A percentile compares a stretch with the other conserved stretches of the same genome.
phyloP scores from a whole-genome alignment of 176 grass and related monocot species.

The Aegilops longissima region DNA sequence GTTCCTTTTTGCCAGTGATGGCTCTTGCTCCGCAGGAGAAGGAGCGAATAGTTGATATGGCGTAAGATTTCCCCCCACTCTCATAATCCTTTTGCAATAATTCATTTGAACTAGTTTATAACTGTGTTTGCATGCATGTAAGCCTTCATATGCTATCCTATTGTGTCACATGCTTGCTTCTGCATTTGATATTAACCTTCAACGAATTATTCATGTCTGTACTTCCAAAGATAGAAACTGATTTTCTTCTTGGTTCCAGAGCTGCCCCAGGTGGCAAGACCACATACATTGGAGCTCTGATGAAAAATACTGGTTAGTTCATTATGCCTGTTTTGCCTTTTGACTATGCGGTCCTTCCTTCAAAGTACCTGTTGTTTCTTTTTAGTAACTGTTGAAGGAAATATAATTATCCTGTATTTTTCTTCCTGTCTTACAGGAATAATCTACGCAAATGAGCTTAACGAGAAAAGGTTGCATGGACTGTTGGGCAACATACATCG shows the following conservation, averaged over 20 bases:
- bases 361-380: neutral
- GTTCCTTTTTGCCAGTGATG: conserved; percentile 98
- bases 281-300: conserved; percentile 92
- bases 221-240: neutral
- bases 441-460: conserved; percentile 97
- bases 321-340: conserved; percentile 26
- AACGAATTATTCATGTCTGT: neutral
- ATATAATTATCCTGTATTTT: conserved; percentile 4
- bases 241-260: conserved; percentile 45
- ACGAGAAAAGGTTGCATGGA: conserved; percentile 84
- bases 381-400: neutral
- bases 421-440: conserved; percentile 52
- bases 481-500: conserved; percentile 92
- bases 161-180: neutral
- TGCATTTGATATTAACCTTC: conserved; percentile 5
- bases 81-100: conserved; percentile 1
- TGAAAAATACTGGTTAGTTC: conserved; percentile 91
- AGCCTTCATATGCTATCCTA: neutral
- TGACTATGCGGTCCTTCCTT: neutral
- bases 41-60: conserved; percentile 95
- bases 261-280: conserved; percentile 99
- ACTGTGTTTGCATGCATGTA: neutral
- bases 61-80: conserved; percentile 60
- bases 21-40: conserved; percentile 96
- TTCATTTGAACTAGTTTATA: conserved; percentile 9